Conservation (phyloP, 2,329 filamentous ascomycete species). For the Exophiala dermatitidis region DNA sequence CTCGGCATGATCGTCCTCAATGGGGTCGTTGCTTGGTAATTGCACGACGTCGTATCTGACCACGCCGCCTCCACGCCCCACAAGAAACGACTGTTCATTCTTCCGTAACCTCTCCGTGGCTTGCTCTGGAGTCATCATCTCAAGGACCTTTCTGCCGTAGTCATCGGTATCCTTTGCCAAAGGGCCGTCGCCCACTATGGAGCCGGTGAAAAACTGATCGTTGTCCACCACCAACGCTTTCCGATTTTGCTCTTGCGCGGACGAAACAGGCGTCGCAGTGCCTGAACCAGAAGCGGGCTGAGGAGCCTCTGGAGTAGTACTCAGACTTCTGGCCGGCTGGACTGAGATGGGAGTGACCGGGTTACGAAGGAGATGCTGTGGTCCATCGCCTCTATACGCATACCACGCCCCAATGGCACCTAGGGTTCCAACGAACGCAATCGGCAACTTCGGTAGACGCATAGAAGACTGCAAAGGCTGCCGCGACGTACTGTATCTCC, state of each 20-base stretch:
- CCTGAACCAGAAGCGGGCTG: slow-evolving; percentile 19
- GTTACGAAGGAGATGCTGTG: slow-evolving; percentile 17
- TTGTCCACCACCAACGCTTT: slow-evolving; percentile 79
- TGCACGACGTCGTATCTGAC: slow-evolving; percentile 93
- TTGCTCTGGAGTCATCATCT: slow-evolving; percentile 95
- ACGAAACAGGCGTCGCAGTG: slow-evolving; percentile 32
- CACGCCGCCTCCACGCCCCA: slow-evolving; percentile 83
- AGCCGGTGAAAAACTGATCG: slow-evolving; percentile 81
- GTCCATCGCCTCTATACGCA: slow-evolving; percentile 38
- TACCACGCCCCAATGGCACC: slow-evolving; percentile 46
- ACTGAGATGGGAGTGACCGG: slow-evolving; percentile 24
- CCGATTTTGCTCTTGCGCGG: slow-evolving; percentile 48
- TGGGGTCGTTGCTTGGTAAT: slow-evolving; percentile 91
- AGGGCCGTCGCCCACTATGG: slow-evolving; percentile 75
- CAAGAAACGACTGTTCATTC: slow-evolving; percentile 84
- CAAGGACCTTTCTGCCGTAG: slow-evolving; percentile 75
- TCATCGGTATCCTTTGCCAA: slow-evolving; percentile 83
- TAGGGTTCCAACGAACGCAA: slow-evolving; percentile 42
- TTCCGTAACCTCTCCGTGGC: slow-evolving; percentile 80
- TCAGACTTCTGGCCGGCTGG: slow-evolving; percentile 17
- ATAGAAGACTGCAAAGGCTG: slow-evolving; percentile 40
- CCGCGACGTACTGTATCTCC: slow-evolving; percentile 33
- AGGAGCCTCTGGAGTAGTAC: slow-evolving; percentile 16
- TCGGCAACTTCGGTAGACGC: slow-evolving; percentile 43
- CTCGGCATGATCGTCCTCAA: slow-evolving; percentile 96